Evolutionary conservation across 352 stramenopile genomes (phyloP).

Genomic region (Phytophthora fragariae): DNA sequence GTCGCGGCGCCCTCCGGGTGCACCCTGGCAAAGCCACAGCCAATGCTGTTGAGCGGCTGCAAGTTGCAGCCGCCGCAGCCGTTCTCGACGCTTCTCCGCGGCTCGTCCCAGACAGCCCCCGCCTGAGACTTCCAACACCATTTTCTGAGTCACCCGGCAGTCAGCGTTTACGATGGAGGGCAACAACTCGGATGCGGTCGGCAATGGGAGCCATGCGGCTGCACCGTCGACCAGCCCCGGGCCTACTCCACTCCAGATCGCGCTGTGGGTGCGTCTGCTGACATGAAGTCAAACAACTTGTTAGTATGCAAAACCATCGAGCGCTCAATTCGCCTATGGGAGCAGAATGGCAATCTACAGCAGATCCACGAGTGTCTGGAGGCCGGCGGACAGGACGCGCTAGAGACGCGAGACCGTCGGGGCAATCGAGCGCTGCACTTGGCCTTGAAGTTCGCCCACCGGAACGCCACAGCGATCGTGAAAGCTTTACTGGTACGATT

Average conservation of each 20-base stretch:
- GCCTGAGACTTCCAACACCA: not conserved
- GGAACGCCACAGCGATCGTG: conserved; percentile 61
- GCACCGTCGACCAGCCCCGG: conserved; percentile 2
- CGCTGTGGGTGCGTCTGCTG: conserved; percentile 55
- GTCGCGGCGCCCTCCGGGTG: no score
- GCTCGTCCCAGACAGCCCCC: conserved; percentile 35
- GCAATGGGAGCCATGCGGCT: not conserved
- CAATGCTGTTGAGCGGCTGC: no score
- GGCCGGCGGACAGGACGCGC: conserved; percentile 28
- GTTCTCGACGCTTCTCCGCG: not conserved
- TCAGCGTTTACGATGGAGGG: conserved; percentile 16
- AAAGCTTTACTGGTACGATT: conserved; percentile 58
- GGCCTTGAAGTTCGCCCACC: conserved; percentile 74
- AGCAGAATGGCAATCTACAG: conserved; percentile 64
- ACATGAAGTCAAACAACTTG: not conserved
- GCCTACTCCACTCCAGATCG: conserved; percentile 61
- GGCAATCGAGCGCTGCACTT: conserved; percentile 74
- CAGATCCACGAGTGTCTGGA: conserved; percentile 56
- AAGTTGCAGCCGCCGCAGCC: no score
- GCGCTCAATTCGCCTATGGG: not conserved
- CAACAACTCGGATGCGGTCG: conserved; percentile 1
- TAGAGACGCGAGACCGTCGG: conserved; percentile 61
- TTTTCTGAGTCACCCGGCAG: conserved; percentile 6
- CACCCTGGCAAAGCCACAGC: no score
- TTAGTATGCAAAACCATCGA: not conserved